Conservation (phyloP, 306 rosid species). For the Casuarina glauca region DNA sequence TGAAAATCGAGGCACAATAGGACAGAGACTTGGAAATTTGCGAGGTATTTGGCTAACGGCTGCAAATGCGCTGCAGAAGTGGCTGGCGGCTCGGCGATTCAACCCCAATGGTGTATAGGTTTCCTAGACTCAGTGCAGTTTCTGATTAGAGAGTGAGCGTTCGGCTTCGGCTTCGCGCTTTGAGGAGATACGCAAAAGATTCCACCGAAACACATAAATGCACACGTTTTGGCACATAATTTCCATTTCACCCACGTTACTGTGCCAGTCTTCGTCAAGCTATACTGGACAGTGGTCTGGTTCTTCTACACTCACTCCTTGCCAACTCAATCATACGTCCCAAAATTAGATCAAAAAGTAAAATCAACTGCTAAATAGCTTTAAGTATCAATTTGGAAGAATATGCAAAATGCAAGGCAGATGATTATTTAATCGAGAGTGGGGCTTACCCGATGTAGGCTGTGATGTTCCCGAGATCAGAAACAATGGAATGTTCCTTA, state of each 20-base stretch:
- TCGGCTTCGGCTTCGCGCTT: conserved; percentile 38
- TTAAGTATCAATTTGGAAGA: no score
- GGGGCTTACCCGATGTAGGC: not conserved
- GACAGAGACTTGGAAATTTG: conserved; percentile 38
- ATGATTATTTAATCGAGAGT: no score
- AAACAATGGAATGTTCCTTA: not conserved
- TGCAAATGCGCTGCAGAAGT: conserved; percentile 31
- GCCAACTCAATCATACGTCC: no score
- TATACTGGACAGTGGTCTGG: not conserved
- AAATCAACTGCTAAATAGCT: no score
- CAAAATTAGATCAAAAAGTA: no score
- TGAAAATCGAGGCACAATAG: not conserved
- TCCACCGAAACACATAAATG: not conserved
- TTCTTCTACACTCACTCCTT: not conserved
- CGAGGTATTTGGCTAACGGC: conserved; percentile 27
- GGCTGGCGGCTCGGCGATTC: conserved; percentile 9
- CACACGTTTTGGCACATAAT: not conserved
- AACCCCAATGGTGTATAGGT: not conserved
- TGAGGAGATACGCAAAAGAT: conserved; percentile 15
- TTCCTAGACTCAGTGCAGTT: not conserved
- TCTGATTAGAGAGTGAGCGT: conserved; percentile 19
- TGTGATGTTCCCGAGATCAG: not conserved
- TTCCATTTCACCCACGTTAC: conserved; percentile 23
- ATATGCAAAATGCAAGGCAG: no score
- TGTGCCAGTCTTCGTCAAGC: not conserved